A percentile compares a stretch with the other conserved stretches of the same genome.
phyloP scores from a whole-genome alignment of 2,329 filamentous ascomycete genomes.

The Lachnellula willkommii region DNA sequence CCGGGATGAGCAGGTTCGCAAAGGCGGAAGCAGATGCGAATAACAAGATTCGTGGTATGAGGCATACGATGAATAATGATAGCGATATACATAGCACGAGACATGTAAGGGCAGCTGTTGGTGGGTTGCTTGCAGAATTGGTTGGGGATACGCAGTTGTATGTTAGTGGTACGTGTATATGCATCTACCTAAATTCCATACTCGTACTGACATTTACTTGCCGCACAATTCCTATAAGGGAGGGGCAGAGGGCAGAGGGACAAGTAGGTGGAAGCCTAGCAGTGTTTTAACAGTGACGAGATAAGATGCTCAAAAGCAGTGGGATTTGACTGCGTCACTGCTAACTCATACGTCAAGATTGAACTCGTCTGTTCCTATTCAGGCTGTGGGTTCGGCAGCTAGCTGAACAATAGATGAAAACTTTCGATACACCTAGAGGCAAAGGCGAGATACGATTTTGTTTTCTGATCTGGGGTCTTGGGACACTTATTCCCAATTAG shows the following conservation, averaged over 20 bases:
- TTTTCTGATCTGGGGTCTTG: too few relatives aligned
- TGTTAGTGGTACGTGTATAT: conserved; percentile 21
- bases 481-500: too few relatives aligned
- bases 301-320: background rate
- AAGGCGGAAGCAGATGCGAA: conserved; percentile 31
- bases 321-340: background rate
- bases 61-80: conserved; percentile 32
- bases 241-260: conserved; percentile 32
- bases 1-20: conserved; percentile 24
- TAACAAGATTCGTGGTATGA: conserved; percentile 23
- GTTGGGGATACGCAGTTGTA: conserved; percentile 28
- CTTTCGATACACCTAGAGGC: too few relatives aligned
- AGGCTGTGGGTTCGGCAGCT: conserved; percentile 18
- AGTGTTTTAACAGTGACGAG: conserved; percentile 25
- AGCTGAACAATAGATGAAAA: conserved; percentile 19
- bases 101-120: conserved; percentile 31
- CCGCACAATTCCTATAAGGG: background rate
- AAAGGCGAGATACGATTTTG: too few relatives aligned
- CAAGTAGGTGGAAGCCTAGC: conserved; percentile 32
- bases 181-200: background rate
- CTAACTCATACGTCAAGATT: conserved; percentile 6
- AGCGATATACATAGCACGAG: conserved; percentile 30
- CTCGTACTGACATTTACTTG: conserved; percentile 1
- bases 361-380: conserved; percentile 7
- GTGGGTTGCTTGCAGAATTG: conserved; percentile 30